These are phyloP conservation scores for Cochlearia excelsa DNA, from an alignment of 345 rosid species.

Conservation along the genomic window DNA sequence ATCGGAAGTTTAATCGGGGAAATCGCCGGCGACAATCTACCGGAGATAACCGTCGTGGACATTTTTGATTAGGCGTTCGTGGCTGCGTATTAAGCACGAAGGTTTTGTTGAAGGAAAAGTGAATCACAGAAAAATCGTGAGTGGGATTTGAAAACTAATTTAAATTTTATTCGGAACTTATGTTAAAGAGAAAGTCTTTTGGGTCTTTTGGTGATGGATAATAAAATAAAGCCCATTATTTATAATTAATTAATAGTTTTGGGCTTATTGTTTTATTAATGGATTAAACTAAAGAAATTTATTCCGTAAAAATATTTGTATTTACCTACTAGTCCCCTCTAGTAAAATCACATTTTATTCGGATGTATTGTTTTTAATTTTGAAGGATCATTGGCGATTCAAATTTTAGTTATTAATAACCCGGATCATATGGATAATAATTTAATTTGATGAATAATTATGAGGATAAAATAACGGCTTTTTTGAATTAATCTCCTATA, in stretches of 20 bases:
- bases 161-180: not conserved
- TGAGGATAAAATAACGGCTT: conserved; percentile 21
- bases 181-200: not conserved
- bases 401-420: conserved; percentile 14
- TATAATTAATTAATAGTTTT: too few species aligned
- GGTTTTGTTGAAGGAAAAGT: not conserved
- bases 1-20: conserved; percentile 16
- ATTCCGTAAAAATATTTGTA: not conserved
- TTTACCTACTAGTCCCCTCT: not conserved
- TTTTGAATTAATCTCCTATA: not conserved
- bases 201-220: not conserved
- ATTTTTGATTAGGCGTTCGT: conserved; percentile 3
- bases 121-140: conserved; percentile 15
- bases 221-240: conserved; percentile 15
- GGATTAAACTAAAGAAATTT: not conserved
- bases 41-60: conserved; percentile 28
- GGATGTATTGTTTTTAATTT: not conserved
- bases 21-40: conserved; percentile 29
- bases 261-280: not conserved
- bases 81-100: conserved; percentile 30
- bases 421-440: conserved; percentile 6
- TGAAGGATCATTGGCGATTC: not conserved
- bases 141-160: not conserved
- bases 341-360: not conserved
- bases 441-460: not conserved